Conservation (phyloP, 176 grass and related monocot species). For the Coix lacrymajobi region DNA sequence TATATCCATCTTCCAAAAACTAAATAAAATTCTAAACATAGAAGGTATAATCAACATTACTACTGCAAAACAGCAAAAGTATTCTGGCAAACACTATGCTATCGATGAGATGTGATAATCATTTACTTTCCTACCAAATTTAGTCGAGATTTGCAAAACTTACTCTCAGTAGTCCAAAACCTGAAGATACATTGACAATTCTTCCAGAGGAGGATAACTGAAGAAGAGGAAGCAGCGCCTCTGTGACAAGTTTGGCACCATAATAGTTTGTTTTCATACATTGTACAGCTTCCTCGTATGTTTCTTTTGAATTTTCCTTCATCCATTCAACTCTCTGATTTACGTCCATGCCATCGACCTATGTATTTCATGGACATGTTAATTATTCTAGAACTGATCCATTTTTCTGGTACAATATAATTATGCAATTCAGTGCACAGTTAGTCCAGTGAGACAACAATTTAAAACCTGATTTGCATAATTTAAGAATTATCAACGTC, state of each 20-base stretch:
- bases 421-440: no score
- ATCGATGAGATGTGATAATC: background rate
- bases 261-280: constrained; percentile 60
- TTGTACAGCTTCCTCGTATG: constrained; percentile 44
- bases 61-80: background rate
- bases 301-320: constrained; percentile 45
- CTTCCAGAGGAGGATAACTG: constrained; percentile 36
- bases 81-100: background rate
- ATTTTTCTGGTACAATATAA: background rate
- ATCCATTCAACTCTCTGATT: constrained; percentile 41
- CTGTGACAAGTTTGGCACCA: constrained; percentile 42
- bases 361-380: background rate
- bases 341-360: constrained; percentile 32
- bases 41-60: background rate
- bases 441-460: background rate
- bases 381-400: background rate
- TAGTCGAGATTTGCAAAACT: background rate
- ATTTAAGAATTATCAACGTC: background rate
- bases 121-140: background rate
- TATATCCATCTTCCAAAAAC: background rate
- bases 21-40: background rate
- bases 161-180: constrained; percentile 43
- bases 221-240: constrained; percentile 62
- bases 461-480: background rate
- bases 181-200: constrained; percentile 58